phyloP scores from a whole-genome alignment of 495 filamentous ascomycete genomes.

The Penicillium atrosanguineum region DNA sequence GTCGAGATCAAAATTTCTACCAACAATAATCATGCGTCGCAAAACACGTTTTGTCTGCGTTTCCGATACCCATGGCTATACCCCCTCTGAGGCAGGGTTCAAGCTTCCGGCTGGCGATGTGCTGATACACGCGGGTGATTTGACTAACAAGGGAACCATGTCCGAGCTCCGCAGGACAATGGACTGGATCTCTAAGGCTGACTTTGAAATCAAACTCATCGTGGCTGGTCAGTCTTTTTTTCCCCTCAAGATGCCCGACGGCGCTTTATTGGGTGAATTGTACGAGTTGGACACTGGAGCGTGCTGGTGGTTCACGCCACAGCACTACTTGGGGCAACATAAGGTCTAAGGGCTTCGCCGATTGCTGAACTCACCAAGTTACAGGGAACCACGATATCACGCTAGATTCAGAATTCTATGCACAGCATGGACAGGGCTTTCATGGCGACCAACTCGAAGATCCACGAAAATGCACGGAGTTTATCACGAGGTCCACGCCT shows the following conservation, averaged over 20 bases:
- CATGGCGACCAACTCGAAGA: constrained; percentile 60
- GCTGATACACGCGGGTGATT: constrained; percentile 59
- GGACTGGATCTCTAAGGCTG: constrained; percentile 54
- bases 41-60: constrained; percentile 60
- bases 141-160: constrained; percentile 56
- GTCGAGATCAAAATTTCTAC: constrained; percentile 1
- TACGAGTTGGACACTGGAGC: neutral
- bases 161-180: constrained; percentile 52
- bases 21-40: constrained; percentile 24
- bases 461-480: constrained; percentile 50
- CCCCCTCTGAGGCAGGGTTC: constrained; percentile 48
- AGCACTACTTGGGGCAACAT: neutral
- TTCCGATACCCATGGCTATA: constrained; percentile 60
- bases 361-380: neutral
- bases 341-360: neutral
- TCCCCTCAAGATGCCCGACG: constrained; percentile 5
- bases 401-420: constrained; percentile 62
- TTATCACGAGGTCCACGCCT: constrained; percentile 49
- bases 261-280: neutral
- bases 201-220: constrained; percentile 57
- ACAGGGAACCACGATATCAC: constrained; percentile 81
- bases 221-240: constrained; percentile 49
- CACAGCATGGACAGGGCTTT: constrained; percentile 53
- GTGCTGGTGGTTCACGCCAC: neutral
- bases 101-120: constrained; percentile 58